phyloP scores from a whole-genome alignment of 495 filamentous ascomycete genomes.

The Ascodesmis nigricans region DNA sequence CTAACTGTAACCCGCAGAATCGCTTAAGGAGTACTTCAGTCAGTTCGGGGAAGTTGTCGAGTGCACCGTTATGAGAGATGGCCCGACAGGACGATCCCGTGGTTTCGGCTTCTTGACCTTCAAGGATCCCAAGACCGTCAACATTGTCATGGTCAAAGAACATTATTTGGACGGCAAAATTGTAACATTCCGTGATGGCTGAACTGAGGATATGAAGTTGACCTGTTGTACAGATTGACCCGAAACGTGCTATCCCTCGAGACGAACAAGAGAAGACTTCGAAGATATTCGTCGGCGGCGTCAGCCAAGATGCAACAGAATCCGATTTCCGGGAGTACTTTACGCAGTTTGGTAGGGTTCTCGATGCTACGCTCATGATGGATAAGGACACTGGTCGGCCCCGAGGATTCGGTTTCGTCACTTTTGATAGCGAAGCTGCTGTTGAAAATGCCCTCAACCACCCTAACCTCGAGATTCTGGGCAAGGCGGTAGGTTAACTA shows the following conservation, averaged over 20 bases:
- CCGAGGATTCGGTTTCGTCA: slow-evolving; percentile 95
- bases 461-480: slow-evolving; percentile 67
- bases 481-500: slow-evolving; percentile 38
- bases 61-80: slow-evolving; percentile 96
- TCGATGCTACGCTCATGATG: slow-evolving; percentile 98
- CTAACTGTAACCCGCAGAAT: slow-evolving; percentile 37
- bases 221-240: slow-evolving; percentile 51
- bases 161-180: slow-evolving; percentile 97
- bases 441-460: slow-evolving; percentile 70
- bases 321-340: slow-evolving; percentile 93
- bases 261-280: slow-evolving; percentile 94
- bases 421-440: slow-evolving; percentile 86
- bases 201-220: slow-evolving; percentile 3
- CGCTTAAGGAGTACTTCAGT: slow-evolving; percentile 93
- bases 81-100: slow-evolving; percentile 74
- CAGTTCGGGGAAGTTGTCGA: slow-evolving; percentile 93
- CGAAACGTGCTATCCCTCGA: slow-evolving; percentile 88
- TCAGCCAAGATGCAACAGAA: slow-evolving; percentile 90
- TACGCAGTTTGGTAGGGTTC: slow-evolving; percentile 80
- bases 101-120: slow-evolving; percentile 97
- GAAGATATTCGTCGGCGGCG: slow-evolving; percentile 96
- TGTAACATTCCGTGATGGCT: slow-evolving; percentile 33
- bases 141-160: slow-evolving; percentile 99
- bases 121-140: slow-evolving; percentile 89
- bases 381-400: slow-evolving; percentile 95